These are phyloP conservation scores for Fusarium mundagurra DNA, from an alignment of 2,329 filamentous ascomycete genomes.

Conservation along the genomic window DNA sequence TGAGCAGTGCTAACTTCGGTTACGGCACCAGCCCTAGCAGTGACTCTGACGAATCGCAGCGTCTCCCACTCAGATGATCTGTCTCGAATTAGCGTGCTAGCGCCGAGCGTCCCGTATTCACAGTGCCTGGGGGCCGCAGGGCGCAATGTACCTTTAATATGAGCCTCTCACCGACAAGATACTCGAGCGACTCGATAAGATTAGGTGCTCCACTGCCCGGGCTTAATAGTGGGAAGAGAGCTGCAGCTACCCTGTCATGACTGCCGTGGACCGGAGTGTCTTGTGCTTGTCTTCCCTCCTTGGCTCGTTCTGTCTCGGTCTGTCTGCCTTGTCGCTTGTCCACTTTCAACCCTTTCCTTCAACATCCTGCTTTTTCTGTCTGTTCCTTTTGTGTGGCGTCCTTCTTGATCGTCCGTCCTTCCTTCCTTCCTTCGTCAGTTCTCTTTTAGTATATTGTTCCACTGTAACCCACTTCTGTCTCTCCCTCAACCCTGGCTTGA, in stretches of 20 bases:
- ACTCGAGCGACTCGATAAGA: conserved; percentile 12
- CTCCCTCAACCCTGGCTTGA: background rate
- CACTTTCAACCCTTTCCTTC: conserved; percentile 2
- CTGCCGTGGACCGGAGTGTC: background rate
- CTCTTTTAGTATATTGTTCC: background rate
- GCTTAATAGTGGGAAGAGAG: conserved; percentile 4
- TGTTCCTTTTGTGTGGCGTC: background rate
- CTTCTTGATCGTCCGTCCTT: background rate
- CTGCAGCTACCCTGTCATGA: background rate
- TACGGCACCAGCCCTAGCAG: conserved; percentile 15
- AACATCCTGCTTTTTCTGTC: background rate
- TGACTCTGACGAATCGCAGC: background rate
- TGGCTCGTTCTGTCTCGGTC: background rate
- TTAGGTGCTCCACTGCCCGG: conserved; percentile 14
- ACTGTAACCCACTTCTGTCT: conserved; percentile 1
- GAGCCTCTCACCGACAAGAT: background rate
- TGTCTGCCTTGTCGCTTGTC: conserved; percentile 13
- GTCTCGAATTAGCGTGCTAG: conserved; percentile 4
- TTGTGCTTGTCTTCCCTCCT: conserved; percentile 10
- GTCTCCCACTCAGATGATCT: conserved; percentile 12
- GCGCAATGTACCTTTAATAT: conserved; percentile 3
- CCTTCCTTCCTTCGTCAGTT: background rate
- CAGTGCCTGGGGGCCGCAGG: conserved; percentile 10
- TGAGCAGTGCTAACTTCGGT: conserved; percentile 10
- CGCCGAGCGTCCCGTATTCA: background rate